Base-by-base conservation (phyloP, 176 grass and related monocot species). In the Microstegium vimineum region DNA sequence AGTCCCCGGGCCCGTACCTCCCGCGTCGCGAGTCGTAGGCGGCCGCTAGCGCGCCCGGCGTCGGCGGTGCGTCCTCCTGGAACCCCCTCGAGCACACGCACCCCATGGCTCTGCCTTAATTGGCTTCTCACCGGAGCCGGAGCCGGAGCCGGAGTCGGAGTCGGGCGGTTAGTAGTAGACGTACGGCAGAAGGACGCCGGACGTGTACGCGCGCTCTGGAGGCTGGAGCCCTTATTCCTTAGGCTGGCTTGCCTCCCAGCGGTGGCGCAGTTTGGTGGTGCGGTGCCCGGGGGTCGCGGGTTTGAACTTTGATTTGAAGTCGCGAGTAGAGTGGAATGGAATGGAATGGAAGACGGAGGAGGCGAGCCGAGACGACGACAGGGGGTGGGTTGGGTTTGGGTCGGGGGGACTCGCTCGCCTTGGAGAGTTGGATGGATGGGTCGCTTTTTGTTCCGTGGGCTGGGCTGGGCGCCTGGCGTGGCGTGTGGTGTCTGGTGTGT, bases 11-110 rank as follows among this genome's bases (percentile, higher is more conserved):
- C 0, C 73, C 86, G 25, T 86, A 86, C 1, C 88, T 38, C 5
- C 37, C 40, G 17, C 79, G 79, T 1, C 84, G 88, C 31, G 84
- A 74, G 46, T 62, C 74, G 88, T 83, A 83, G 60, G 80, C 79
- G 5, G n/a, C 47, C 28, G 67, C 73, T 31, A 90, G 67, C 28
- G 67, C 12, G 18, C 49, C 30, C 60, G 26, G 63, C 63, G 27
- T 6, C 20, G 69, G 31, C 57, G 28, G 17, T 16, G 65, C 38
- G 28, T 85, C 75, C 10, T 66, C 75, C 14, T 22, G 6, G 14
- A 77, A 31, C 15, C 65, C 11, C 76, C 35, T 86, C 0, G 90
- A 92, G 75, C 84, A 91, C 26, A 90, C 63, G 87, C 92, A 92
- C 13, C 95, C 95, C 95, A 98, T 97, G 65, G 54, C 65, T 18